Evolutionary conservation across 176 grass and related monocot species (phyloP), one percentile per base, ranked within the genome.

Genomic region (Pontederia crassipes): DNA sequence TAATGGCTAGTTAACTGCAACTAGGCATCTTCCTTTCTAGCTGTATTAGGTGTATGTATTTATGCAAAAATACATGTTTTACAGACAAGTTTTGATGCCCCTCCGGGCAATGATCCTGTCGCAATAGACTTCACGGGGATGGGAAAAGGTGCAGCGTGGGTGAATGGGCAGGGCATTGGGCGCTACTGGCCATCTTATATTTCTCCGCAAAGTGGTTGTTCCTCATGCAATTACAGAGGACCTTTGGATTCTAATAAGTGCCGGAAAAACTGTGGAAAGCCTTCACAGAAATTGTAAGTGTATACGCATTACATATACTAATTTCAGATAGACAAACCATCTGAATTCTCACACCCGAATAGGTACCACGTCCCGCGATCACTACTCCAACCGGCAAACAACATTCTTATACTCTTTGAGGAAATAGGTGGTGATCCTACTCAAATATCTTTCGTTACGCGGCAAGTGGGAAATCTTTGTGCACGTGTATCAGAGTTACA

Each of bases 61-160:
- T 4, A 40, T 40, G 32, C 6, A 7, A 4, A 3, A 40, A 46
- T 48, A 27, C 55, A 53, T 65, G 45, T 69, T 78, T 80, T 55
- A 48, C 73, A 98, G 94, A 86, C 74, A 26, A 79, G 86, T 62
- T 98, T 93, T 62, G 68, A 65, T 14, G 54, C 85, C 50, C 94
- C 88, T 55, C 82, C 75, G 28, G 94, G 85, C 4, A 79, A 89
- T 45, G 67, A 89, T 81, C 94, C 88, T 46, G 82, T 98, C 40
- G 94, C 85, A 17, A 89, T 98, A 68, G 88, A 98, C 68, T 89
- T 98, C 64, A 92, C 88, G 0, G 88, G 88, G 64, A 83, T 98
- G 94, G 85, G 94, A 8, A 98, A 98, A 71, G 94, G 94, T 8
- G 84, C 89, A 66, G 88, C 94, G 26, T 93, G 94, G 94, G 84